These are phyloP conservation scores for Tripterygium wilfordii DNA, from an alignment of 177 flowering plant genomes.

Conservation along the genomic window DNA sequence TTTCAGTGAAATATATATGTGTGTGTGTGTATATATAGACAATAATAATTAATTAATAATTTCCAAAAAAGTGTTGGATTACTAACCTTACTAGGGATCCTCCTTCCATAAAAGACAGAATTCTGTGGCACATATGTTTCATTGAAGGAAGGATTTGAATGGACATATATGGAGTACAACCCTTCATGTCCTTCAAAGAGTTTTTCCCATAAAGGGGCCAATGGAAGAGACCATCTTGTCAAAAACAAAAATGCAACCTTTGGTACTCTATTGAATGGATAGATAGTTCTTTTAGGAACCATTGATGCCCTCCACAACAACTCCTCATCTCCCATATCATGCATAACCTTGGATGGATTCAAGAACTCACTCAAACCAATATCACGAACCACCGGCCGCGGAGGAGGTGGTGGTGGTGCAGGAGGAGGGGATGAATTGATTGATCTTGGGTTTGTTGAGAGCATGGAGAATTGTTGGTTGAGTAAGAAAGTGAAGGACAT, in stretches of 20 bases:
- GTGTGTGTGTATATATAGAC: no score
- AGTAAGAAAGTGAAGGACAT: neutral
- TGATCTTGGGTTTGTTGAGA: no score
- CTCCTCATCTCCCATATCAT: slow-evolving; percentile 38
- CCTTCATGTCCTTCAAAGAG: slow-evolving; percentile 43
- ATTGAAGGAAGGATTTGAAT: slow-evolving; percentile 22
- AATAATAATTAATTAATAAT: no score
- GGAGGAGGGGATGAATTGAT: neutral
- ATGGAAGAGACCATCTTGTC: slow-evolving; percentile 27
- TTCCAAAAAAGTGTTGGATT: no score
- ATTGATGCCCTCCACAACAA: slow-evolving; percentile 37
- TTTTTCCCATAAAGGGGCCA: slow-evolving; percentile 47
- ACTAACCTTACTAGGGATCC: slow-evolving; percentile 42
- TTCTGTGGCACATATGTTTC: slow-evolving; percentile 8
- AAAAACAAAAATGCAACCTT: slow-evolving; percentile 56
- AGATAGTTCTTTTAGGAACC: slow-evolving; percentile 14
- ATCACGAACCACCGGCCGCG: slow-evolving; percentile 3
- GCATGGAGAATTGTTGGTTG: neutral
- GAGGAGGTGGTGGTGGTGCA: slow-evolving; percentile 3
- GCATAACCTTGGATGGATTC: no score
- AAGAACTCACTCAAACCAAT: no score
- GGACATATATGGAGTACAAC: slow-evolving; percentile 35
- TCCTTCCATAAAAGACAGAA: slow-evolving; percentile 35
- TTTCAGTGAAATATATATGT: no score
- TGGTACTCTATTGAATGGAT: slow-evolving; percentile 15